Evolutionary conservation across 73 alveolate genomes (phyloP).

Genomic region (Diophrys appendiculata): DNA sequence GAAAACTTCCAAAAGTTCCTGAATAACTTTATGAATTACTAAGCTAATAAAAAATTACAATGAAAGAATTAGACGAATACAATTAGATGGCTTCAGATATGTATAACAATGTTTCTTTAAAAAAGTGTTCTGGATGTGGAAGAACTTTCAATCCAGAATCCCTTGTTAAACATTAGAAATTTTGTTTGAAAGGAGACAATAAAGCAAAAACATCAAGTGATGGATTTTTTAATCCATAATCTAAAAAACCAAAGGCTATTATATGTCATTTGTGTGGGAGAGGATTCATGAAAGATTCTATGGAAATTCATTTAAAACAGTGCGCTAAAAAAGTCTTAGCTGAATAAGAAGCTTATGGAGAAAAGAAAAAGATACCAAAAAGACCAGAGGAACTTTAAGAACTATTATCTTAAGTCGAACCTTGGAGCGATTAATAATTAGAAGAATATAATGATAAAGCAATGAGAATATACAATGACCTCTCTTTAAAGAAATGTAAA

Average conservation of each 20-base stretch:
- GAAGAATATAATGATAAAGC: constrained; percentile 70
- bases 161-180: constrained; percentile 57
- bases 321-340: constrained; percentile 20
- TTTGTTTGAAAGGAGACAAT: neutral
- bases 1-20: too few species aligned
- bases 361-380: constrained; percentile 43
- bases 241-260: too few species aligned
- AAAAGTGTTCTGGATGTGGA: constrained; percentile 81
- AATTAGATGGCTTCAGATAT: too few species aligned
- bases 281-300: constrained; percentile 83
- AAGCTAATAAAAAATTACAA: too few species aligned
- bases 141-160: constrained; percentile 92
- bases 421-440: too few species aligned
- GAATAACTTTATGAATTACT: too few species aligned
- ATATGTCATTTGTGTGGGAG: constrained; percentile 87
- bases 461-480: constrained; percentile 64
- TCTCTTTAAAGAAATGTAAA: constrained; percentile 61
- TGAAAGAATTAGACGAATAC: too few species aligned
- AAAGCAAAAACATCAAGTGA: constrained; percentile 13
- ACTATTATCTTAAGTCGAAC: too few species aligned
- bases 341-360: constrained; percentile 71
- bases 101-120: too few species aligned
- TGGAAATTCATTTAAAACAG: constrained; percentile 65
- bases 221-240: neutral
- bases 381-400: constrained; percentile 61